Conservation (phyloP, 2,329 filamentous ascomycete species). For the Trichoderma sp. region DNA sequence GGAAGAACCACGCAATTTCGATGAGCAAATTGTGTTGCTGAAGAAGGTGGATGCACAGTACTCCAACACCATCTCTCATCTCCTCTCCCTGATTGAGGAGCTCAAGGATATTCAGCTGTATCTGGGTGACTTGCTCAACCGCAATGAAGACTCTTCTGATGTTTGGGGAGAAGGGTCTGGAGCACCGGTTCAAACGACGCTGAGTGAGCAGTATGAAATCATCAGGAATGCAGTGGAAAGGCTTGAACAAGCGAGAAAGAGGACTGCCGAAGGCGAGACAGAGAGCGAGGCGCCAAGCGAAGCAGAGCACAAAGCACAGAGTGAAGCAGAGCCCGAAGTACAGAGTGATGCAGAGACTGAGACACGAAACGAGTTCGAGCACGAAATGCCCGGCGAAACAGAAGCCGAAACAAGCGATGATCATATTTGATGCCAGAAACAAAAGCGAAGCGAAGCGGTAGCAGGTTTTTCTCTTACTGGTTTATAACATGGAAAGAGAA, state of each 20-base stretch:
- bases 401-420: neutral
- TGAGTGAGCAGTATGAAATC: constrained; percentile 12
- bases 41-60: constrained; percentile 64
- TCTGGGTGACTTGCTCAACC: constrained; percentile 67
- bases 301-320: neutral
- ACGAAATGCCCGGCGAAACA: neutral
- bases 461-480: neutral
- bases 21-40: constrained; percentile 63
- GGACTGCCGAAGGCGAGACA: neutral
- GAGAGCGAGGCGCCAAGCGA: neutral
- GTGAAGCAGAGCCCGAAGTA: neutral
- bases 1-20: constrained; percentile 56
- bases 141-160: constrained; percentile 58
- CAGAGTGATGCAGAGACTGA: too few relatives aligned
- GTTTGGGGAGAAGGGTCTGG: constrained; percentile 3
- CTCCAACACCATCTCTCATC: constrained; percentile 61
- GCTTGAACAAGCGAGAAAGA: constrained; percentile 10
- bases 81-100: constrained; percentile 68
- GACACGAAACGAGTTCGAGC: neutral
- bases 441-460: neutral
- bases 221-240: constrained; percentile 1
- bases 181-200: neutral
- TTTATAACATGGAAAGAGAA: neutral
- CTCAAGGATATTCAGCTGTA: constrained; percentile 69
- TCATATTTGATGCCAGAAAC: neutral